Base-by-base conservation (phyloP, 306 rosid genomes). In the Quillaja saponaria region DNA sequence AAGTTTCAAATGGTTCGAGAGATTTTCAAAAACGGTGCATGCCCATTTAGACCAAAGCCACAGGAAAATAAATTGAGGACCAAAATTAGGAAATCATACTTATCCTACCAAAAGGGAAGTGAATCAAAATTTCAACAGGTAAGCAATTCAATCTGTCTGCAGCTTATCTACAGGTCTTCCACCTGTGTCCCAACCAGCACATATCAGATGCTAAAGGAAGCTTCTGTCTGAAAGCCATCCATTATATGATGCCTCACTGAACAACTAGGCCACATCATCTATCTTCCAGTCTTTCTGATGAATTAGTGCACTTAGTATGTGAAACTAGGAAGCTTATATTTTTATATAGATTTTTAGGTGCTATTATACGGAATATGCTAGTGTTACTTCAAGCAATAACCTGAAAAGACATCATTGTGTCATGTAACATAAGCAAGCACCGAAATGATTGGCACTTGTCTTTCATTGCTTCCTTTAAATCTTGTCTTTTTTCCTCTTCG, bases 21-120 rank as follows among this genome's bases (percentile, higher is more conserved):
- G 57, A 40, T 5, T 35, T n/a, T 40, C 61, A 49, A 33, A 49
- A 70, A 44, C 34, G 20, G 20, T 8, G 55, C 48, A 20, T 49
- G 41, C 41, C 47, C 58, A 61, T 25, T 25, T 25, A 59, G 25
- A 25, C 1, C 58, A 52, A 10, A 41, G 34, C 64, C 4, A 13
- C 42, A 21, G 51, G 53, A 60, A 69, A 20, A 56, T 4, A 13
- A 50, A 17, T 40, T 61, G 34, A 15, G 46, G 10, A 57, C 16
- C 58, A 37, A 28, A 58, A 42, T 31, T 52, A 11, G 49, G 62
- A 55, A 61, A 61, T 46, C 50, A 31, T 58, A 70, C 62, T 16
- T 58, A 14, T 19, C 31, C 31, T 25, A 4, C 31, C 31, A 25
- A 25, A 25, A 41, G 63, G 63, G 31, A 25, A 25, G 31, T 25